These are phyloP conservation scores for Phytophthora pisi DNA, from an alignment of 352 stramenopile species.

Conservation along the genomic window DNA sequence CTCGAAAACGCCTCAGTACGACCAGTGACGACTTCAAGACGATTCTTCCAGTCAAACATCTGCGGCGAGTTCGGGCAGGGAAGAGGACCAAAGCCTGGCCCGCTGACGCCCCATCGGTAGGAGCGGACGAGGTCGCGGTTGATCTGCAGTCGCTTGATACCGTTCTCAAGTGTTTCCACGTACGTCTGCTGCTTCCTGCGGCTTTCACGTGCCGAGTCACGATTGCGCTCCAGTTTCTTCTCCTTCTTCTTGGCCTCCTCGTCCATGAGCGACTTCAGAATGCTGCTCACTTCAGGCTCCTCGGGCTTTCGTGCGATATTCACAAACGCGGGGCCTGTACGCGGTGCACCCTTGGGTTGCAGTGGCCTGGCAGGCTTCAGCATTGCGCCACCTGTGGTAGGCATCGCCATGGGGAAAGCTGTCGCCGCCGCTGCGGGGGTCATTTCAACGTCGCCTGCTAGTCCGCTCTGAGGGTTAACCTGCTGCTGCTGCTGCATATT, in stretches of 20 bases:
- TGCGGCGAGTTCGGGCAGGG: slow-evolving; percentile 56
- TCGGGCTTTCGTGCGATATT: slow-evolving; percentile 84
- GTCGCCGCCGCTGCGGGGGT: slow-evolving; percentile 6
- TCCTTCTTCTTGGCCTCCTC: slow-evolving; percentile 91
- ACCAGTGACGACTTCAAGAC: slow-evolving; percentile 72
- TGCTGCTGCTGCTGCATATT: slow-evolving; percentile 36
- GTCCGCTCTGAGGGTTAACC: slow-evolving; percentile 39
- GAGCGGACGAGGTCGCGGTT: slow-evolving; percentile 75
- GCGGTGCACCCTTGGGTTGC: slow-evolving; percentile 52
- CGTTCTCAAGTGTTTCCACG: slow-evolving; percentile 85
- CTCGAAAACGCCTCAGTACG: slow-evolving; percentile 64
- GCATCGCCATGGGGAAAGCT: slow-evolving; percentile 8
- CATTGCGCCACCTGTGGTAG: slow-evolving; percentile 12
- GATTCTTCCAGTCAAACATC: slow-evolving; percentile 67
- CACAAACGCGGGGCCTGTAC: slow-evolving; percentile 59
- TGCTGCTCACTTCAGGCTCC: slow-evolving; percentile 81
- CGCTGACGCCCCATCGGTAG: slow-evolving; percentile 77
- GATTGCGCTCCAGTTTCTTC: slow-evolving; percentile 90
- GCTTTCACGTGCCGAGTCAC: slow-evolving; percentile 83
- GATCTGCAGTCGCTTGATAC: slow-evolving; percentile 88
- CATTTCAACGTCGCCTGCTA: slow-evolving; percentile 42
- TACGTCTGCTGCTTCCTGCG: slow-evolving; percentile 90
- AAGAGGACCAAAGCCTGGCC: slow-evolving; percentile 44
- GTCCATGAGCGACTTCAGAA: slow-evolving; percentile 88
- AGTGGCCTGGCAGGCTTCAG: slow-evolving; percentile 42